A percentile compares a stretch with the other conserved stretches of the same genome.
phyloP scores from a whole-genome alignment of 1,139 yeast species.

The Yamadazyma epiphylla region DNA sequence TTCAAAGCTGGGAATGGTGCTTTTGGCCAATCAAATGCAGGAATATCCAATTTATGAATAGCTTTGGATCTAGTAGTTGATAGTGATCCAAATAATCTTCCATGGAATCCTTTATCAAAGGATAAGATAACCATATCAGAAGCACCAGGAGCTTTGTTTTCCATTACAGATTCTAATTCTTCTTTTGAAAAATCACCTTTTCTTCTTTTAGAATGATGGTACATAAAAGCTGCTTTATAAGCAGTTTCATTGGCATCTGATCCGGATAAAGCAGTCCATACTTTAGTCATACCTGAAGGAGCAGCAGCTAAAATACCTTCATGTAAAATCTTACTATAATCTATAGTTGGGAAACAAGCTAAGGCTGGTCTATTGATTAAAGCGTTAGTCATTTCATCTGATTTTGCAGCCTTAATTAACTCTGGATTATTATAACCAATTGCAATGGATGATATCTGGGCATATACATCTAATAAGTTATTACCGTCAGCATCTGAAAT shows the following conservation, averaged over 20 bases:
- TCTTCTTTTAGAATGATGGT: conserved; percentile 58
- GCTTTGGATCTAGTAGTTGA: conserved; percentile 75
- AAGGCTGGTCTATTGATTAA: conserved; percentile 66
- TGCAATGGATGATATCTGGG: conserved; percentile 68
- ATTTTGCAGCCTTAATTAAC: conserved; percentile 50
- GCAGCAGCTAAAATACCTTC: conserved; percentile 63
- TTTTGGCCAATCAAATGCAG: conserved; percentile 75
- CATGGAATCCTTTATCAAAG: conserved; percentile 71
- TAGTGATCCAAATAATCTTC: conserved; percentile 69
- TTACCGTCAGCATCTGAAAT: conserved; percentile 68
- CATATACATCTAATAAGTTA: conserved; percentile 54
- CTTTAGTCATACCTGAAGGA: conserved; percentile 61
- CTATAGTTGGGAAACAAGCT: conserved; percentile 65
- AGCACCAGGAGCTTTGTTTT: conserved; percentile 62
- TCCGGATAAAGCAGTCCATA: conserved; percentile 71
- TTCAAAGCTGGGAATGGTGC: conserved; percentile 67
- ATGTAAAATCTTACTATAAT: conserved; percentile 45
- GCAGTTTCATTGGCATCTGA: conserved; percentile 79
- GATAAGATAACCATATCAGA: conserved; percentile 66
- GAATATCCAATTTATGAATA: conserved; percentile 70
- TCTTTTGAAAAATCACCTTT: conserved; percentile 48
- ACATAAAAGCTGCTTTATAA: conserved; percentile 74
- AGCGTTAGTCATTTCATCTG: conserved; percentile 62
- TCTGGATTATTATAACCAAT: conserved; percentile 70
- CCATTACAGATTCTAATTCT: conserved; percentile 62